phyloP scores from a whole-genome alignment of 352 stramenopile genomes.

The Poterioochromonas sp. region DNA sequence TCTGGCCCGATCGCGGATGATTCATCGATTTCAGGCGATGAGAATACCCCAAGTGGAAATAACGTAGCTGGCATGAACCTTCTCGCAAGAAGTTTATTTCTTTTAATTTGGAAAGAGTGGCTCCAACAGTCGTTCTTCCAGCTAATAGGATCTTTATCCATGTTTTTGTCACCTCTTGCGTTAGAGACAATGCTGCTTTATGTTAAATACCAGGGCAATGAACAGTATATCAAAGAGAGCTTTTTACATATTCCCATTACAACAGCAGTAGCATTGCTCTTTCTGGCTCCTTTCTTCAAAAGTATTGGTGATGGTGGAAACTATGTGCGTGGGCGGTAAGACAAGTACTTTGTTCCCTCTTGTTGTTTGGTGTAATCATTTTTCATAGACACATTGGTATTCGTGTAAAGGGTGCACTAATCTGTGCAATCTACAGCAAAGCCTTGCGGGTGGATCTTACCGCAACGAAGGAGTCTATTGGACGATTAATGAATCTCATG shows the following conservation, averaged over 20 bases:
- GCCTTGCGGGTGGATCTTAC: not conserved
- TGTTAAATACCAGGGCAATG: not conserved
- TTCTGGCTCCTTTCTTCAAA: not conserved
- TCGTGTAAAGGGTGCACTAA: constrained; percentile 17
- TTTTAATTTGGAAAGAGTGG: not conserved
- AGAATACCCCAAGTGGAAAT: too few species aligned
- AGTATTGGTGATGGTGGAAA: constrained; percentile 18
- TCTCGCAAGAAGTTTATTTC: not conserved
- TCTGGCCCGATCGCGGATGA: too few species aligned
- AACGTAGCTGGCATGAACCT: too few species aligned
- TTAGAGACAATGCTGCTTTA: constrained; percentile 5
- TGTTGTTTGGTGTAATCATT: too few species aligned
- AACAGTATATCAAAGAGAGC: not conserved
- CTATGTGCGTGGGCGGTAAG: constrained; percentile 1
- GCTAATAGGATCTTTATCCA: not conserved
- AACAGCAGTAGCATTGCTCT: not conserved
- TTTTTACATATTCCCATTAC: not conserved
- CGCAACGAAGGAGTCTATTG: constrained; percentile 6
- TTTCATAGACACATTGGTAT: constrained; percentile 32
- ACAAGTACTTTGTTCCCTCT: too few species aligned
- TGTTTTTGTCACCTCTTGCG: not conserved
- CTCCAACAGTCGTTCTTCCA: not conserved
- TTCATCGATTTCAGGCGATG: too few species aligned
- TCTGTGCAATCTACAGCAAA: not conserved
- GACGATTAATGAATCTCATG: constrained; percentile 8